phyloP scores from a whole-genome alignment of 2,329 filamentous ascomycete species.

The Cercospora canescens region DNA sequence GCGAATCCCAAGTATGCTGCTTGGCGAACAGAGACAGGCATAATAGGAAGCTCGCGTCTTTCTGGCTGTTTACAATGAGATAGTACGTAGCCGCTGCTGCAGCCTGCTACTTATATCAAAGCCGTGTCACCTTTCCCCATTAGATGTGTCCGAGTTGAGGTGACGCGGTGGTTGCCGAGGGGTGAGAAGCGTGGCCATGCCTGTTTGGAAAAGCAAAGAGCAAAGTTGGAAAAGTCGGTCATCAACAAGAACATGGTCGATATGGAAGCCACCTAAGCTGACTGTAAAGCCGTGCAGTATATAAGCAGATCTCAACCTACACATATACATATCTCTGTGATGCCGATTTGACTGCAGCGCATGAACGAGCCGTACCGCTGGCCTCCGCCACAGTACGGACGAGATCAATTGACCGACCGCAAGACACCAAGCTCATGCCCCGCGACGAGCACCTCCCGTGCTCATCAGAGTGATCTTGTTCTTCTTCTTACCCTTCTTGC shows the following conservation, averaged over 20 bases:
- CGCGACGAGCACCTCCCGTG: constrained; percentile 47
- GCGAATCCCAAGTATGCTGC: too few relatives aligned
- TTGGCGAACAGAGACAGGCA: too few relatives aligned
- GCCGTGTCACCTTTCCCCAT: too few relatives aligned
- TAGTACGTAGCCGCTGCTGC: too few relatives aligned
- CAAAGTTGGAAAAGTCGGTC: neutral
- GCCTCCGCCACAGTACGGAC: neutral
- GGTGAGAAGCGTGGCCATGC: neutral
- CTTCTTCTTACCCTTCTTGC: constrained; percentile 62
- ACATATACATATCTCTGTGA: neutral
- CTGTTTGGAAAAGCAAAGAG: too few relatives aligned
- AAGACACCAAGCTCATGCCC: neutral
- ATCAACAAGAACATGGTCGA: neutral
- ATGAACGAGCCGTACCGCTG: neutral
- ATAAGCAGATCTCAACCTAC: neutral
- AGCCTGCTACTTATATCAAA: too few relatives aligned
- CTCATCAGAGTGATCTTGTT: constrained; percentile 71
- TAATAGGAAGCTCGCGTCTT: too few relatives aligned
- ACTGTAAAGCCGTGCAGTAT: neutral
- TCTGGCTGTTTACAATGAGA: too few relatives aligned
- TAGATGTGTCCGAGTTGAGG: too few relatives aligned
- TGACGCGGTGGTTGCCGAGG: neutral
- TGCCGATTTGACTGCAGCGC: neutral
- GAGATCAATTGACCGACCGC: neutral
- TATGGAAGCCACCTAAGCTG: neutral